Evolutionary conservation across 2,329 filamentous ascomycete genomes (phyloP).

Genomic region (Parastagonospora avenae): DNA sequence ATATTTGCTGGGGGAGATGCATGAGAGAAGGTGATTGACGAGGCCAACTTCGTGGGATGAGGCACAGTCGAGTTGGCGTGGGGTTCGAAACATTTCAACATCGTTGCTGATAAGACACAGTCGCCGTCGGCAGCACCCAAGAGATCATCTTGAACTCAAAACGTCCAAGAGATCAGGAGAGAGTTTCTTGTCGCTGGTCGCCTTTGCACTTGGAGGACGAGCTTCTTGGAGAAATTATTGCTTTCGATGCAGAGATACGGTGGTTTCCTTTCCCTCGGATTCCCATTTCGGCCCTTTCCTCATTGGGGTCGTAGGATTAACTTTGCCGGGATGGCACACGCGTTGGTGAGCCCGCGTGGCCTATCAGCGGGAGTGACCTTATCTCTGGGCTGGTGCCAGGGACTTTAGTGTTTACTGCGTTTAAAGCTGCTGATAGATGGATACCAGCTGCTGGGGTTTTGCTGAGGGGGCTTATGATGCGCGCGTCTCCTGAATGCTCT

Average conservation of each 20-base stretch:
- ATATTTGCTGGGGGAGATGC: too few relatives aligned
- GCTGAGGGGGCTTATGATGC: too few relatives aligned
- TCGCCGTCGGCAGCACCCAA: not conserved
- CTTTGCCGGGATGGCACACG: not conserved
- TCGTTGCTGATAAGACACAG: conserved; percentile 1
- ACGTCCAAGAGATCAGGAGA: not conserved
- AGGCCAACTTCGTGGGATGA: not conserved
- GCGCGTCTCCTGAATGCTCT: too few relatives aligned
- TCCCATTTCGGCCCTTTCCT: too few relatives aligned
- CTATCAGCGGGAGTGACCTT: conserved; percentile 23
- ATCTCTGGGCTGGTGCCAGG: conserved; percentile 14
- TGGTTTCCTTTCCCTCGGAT: too few relatives aligned
- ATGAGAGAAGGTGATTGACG: too few relatives aligned
- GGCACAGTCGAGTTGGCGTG: not conserved
- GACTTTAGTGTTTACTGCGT: conserved; percentile 1
- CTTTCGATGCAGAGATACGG: too few relatives aligned
- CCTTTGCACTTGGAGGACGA: too few relatives aligned
- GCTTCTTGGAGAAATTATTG: too few relatives aligned
- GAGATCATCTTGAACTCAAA: not conserved
- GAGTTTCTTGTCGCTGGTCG: not conserved
- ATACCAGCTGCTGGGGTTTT: too few relatives aligned
- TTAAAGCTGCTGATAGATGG: conserved; percentile 14
- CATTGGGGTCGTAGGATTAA: too few relatives aligned
- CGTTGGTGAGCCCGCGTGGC: conserved; percentile 5
- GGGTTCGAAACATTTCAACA: not conserved